phyloP scores from a whole-genome alignment of 805 yeast genomes.

The Wickerhamomyces ciferrii region DNA sequence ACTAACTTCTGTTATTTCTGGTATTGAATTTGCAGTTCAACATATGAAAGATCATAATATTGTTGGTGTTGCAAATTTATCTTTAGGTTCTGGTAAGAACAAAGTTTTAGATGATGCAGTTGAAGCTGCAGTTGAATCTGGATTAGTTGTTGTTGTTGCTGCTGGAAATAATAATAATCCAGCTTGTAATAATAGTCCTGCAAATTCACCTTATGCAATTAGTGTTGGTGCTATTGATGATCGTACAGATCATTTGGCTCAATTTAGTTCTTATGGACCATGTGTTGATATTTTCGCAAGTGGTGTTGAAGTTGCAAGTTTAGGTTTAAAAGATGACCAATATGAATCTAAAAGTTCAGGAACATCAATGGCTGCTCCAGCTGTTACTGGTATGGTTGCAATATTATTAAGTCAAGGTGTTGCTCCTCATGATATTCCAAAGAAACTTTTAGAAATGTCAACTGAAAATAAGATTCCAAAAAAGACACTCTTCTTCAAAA shows the following conservation, averaged over 20 bases:
- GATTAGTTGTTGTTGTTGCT: slow-evolving; percentile 70
- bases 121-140: slow-evolving; percentile 67
- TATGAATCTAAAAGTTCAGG: slow-evolving; percentile 48
- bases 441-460: slow-evolving; percentile 38
- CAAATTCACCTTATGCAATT: slow-evolving; percentile 64
- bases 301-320: slow-evolving; percentile 64
- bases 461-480: slow-evolving; percentile 42
- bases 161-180: slow-evolving; percentile 81
- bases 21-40: slow-evolving; percentile 62
- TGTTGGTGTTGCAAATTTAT: slow-evolving; percentile 69
- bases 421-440: slow-evolving; percentile 33
- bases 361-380: slow-evolving; percentile 80
- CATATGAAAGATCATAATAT: slow-evolving; percentile 35
- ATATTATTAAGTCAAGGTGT: slow-evolving; percentile 49
- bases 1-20: slow-evolving; percentile 57
- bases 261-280: slow-evolving; percentile 88
- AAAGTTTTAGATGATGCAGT: slow-evolving; percentile 69
- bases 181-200: slow-evolving; percentile 86
- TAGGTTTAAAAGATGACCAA: slow-evolving; percentile 31
- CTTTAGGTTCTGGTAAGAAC: slow-evolving; percentile 73
- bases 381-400: slow-evolving; percentile 63
- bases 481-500: slow-evolving; percentile 40
- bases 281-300: slow-evolving; percentile 86
- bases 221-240: slow-evolving; percentile 92
- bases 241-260: slow-evolving; percentile 59